Evolutionary conservation across 2,329 filamentous ascomycete species (phyloP).

Genomic region (Talaromyces sp.): DNA sequence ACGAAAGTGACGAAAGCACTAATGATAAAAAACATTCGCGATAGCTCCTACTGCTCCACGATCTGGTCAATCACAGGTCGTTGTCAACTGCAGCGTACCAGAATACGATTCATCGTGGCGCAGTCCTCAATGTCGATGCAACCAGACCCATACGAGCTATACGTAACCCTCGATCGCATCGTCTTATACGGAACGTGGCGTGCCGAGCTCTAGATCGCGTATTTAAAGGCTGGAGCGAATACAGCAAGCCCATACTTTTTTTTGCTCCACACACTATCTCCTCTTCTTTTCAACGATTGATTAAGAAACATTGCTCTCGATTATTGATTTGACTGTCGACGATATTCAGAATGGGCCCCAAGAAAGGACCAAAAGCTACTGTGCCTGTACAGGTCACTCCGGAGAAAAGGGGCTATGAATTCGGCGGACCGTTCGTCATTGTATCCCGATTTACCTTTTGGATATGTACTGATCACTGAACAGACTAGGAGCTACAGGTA

Average conservation of each 20-base stretch:
- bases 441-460: not conserved
- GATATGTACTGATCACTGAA: conserved; percentile 18
- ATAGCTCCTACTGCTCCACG: not conserved
- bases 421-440: conserved; percentile 45
- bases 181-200: conserved; percentile 20
- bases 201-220: conserved; percentile 19
- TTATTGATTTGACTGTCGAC: not conserved
- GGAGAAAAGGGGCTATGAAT: conserved; percentile 47
- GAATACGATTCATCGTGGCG: no score
- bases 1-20: not conserved
- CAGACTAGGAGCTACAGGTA: conserved; percentile 71
- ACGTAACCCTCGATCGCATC: not conserved
- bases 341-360: conserved; percentile 23
- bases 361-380: conserved; percentile 30
- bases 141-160: not conserved
- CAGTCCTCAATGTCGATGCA: not conserved
- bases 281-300: not conserved
- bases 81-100: no score
- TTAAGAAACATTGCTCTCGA: not conserved
- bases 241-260: conserved; percentile 13
- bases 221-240: not conserved
- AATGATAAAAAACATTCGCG: not conserved
- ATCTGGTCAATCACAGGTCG: not conserved
- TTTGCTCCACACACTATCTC: not conserved
- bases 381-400: conserved; percentile 36